Percentiles rank a stretch among this genome's conserved stretches.
Conservation (phyloP, 2,329 filamentous ascomycete genomes). For the Fusarium chuoi region DNA sequence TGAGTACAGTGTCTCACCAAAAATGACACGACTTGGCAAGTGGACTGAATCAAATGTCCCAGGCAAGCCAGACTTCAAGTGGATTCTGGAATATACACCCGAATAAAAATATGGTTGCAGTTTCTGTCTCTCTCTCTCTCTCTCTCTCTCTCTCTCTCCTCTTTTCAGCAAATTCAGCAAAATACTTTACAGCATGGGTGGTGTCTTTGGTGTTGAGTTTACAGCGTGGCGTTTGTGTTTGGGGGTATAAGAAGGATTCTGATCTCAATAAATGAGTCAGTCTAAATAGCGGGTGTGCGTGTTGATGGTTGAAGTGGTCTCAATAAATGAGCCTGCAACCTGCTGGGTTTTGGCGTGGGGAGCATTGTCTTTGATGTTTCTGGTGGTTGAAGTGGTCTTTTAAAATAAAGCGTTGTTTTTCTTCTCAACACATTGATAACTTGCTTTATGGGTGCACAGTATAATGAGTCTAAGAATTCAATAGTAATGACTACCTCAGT, state of each 20-base stretch:
- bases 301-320: background rate
- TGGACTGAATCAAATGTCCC: background rate
- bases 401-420: background rate
- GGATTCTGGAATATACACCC: background rate
- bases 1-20: background rate
- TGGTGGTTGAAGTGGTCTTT: background rate
- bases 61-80: background rate
- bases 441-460: background rate
- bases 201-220: background rate
- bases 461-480: background rate
- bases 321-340: background rate
- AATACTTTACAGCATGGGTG: background rate
- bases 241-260: background rate
- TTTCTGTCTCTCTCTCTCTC: background rate
- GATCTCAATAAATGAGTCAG: background rate
- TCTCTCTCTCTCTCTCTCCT: background rate
- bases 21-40: background rate
- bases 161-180: background rate
- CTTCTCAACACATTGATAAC: background rate
- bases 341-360: background rate
- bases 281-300: background rate
- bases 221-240: background rate
- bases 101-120: background rate
- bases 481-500: background rate
- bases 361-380: background rate